Percentiles rank a stretch among this genome's conserved stretches.
These are phyloP conservation scores for Cicer chorassanicum DNA, from an alignment of 306 rosid species.

Conservation along the genomic window DNA sequence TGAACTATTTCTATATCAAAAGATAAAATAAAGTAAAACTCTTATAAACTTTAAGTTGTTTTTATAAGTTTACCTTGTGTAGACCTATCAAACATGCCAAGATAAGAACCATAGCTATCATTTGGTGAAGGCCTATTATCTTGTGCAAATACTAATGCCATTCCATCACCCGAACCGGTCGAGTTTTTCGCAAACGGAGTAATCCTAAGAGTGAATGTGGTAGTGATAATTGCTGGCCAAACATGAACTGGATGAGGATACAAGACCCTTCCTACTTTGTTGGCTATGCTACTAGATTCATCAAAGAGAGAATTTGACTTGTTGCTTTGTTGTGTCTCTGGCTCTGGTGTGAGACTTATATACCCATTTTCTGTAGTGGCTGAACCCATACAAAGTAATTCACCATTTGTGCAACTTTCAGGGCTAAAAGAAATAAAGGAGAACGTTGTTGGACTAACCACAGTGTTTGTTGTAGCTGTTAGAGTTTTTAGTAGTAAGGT, in stretches of 20 bases:
- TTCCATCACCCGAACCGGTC: constrained; percentile 59
- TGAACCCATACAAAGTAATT: constrained; percentile 64
- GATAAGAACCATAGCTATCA: constrained; percentile 58
- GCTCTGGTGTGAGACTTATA: constrained; percentile 60
- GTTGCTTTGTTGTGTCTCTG: constrained; percentile 45
- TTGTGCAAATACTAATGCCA: constrained; percentile 60
- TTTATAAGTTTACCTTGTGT: constrained; percentile 48
- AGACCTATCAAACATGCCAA: constrained; percentile 59
- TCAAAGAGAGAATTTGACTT: constrained; percentile 22
- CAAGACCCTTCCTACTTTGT: constrained; percentile 58
- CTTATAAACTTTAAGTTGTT: too few relatives aligned
- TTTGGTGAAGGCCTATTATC: constrained; percentile 59
- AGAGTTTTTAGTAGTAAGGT: constrained; percentile 41
- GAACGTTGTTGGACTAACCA: constrained; percentile 41
- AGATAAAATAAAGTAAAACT: too few relatives aligned
- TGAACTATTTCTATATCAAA: too few relatives aligned
- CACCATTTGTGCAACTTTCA: constrained; percentile 56
- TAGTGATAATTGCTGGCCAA: constrained; percentile 65
- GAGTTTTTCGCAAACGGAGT: constrained; percentile 50
- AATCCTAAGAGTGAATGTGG: constrained; percentile 62
- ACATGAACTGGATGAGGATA: constrained; percentile 49
- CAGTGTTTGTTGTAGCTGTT: constrained; percentile 37
- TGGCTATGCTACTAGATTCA: background rate
- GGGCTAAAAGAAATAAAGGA: constrained; percentile 55
- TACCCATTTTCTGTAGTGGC: constrained; percentile 51